Conservation (phyloP, 2,329 filamentous ascomycete species). For the Xylaria sp. region DNA sequence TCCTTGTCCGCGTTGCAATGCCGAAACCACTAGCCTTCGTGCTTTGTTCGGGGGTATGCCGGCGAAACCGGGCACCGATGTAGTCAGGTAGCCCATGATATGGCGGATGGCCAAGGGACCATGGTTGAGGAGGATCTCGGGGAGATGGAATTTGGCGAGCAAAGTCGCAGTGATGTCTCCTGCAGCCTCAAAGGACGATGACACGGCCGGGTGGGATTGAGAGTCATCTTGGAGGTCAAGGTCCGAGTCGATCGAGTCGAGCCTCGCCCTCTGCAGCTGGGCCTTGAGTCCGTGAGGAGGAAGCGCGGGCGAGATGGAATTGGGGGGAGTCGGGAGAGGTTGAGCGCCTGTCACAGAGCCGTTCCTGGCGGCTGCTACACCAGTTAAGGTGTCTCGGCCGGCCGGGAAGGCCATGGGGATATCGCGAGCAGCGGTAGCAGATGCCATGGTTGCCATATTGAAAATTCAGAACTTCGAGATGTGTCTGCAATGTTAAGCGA, state of each 20-base stretch:
- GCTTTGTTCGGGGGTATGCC: slow-evolving; percentile 90
- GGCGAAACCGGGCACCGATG: slow-evolving; percentile 91
- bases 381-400: slow-evolving; percentile 77
- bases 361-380: slow-evolving; percentile 72
- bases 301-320: slow-evolving; percentile 91
- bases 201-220: slow-evolving; percentile 59
- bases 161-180: slow-evolving; percentile 86
- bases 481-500: slow-evolving; percentile 53
- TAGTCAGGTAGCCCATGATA: slow-evolving; percentile 93
- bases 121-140: slow-evolving; percentile 88
- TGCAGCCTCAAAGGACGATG: slow-evolving; percentile 72
- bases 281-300: slow-evolving; percentile 82
- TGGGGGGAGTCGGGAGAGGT: slow-evolving; percentile 88
- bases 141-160: slow-evolving; percentile 89
- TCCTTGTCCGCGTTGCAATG: slow-evolving; percentile 76
- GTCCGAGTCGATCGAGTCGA: slow-evolving; percentile 82
- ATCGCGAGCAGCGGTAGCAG: slow-evolving; percentile 75
- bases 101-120: slow-evolving; percentile 94
- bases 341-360: slow-evolving; percentile 71
- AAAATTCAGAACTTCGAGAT: slow-evolving; percentile 60
- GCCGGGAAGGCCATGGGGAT: slow-evolving; percentile 68
- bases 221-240: slow-evolving; percentile 81
- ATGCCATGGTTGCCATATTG: slow-evolving; percentile 73
- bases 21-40: slow-evolving; percentile 89
- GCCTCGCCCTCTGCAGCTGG: slow-evolving; percentile 68